These are phyloP conservation scores for Helicosporidium sp. DNA, from an alignment of 139 green algal genomes.

Conservation along the genomic window DNA sequence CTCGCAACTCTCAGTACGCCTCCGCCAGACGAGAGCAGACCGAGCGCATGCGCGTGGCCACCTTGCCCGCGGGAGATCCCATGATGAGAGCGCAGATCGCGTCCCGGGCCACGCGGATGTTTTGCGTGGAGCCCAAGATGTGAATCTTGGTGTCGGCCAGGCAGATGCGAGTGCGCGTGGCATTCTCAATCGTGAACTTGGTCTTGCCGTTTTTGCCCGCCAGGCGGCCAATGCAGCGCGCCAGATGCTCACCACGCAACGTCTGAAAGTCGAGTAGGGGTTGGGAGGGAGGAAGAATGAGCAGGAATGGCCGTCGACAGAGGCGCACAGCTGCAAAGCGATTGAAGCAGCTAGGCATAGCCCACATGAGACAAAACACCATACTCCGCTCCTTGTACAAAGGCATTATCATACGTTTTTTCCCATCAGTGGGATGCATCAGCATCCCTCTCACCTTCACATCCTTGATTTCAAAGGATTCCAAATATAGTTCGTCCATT, in stretches of 20 bases:
- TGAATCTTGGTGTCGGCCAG: conserved; percentile 90
- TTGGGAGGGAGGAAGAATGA: background rate
- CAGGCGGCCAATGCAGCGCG: conserved; percentile 75
- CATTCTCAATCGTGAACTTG: conserved; percentile 98
- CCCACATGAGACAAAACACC: too few species aligned
- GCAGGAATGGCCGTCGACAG: background rate
- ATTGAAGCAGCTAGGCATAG: too few species aligned
- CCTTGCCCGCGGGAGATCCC: conserved; percentile 87
- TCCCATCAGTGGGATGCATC: too few species aligned
- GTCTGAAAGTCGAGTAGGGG: conserved; percentile 39
- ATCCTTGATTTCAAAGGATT: conserved; percentile 97
- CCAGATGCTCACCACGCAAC: conserved; percentile 86
- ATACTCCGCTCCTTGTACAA: too few species aligned
- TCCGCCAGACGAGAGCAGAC: conserved; percentile 45
- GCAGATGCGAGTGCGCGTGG: conserved; percentile 86
- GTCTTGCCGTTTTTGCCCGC: conserved; percentile 94
- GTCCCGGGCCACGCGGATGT: conserved; percentile 64
- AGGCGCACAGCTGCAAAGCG: too few species aligned
- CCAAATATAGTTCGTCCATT: conserved; percentile 93
- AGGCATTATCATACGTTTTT: too few species aligned
- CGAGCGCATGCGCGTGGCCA: conserved; percentile 73
- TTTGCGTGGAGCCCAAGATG: conserved; percentile 69
- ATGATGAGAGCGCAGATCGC: conserved; percentile 84
- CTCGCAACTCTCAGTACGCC: conserved; percentile 23
- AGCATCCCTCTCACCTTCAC: conserved; percentile 72